These are phyloP conservation scores for Yamagishiella unicocca DNA, from an alignment of 139 green algal genomes.

Conservation along the genomic window DNA sequence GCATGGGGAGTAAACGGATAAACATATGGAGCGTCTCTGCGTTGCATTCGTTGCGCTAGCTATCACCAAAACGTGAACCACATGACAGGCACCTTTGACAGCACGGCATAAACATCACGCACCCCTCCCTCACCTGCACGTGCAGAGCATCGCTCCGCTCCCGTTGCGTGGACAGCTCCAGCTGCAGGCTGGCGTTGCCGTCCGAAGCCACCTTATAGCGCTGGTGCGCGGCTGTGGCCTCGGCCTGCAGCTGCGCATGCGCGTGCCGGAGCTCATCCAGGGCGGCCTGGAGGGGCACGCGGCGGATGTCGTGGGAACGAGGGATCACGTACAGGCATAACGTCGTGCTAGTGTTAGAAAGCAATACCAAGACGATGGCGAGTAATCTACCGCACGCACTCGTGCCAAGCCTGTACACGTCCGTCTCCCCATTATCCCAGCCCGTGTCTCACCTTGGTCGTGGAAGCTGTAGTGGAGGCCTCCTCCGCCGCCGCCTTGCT, in stretches of 20 bases:
- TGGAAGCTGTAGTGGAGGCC: conserved; percentile 16
- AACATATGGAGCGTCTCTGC: too few relatives aligned
- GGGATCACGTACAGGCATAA: not conserved
- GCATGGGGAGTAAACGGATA: too few relatives aligned
- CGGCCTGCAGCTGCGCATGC: conserved; percentile 29
- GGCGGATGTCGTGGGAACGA: not conserved
- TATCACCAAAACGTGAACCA: too few relatives aligned
- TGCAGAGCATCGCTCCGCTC: conserved; percentile 47
- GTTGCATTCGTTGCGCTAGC: too few relatives aligned
- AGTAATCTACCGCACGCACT: too few relatives aligned
- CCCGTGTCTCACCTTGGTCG: conserved; percentile 21
- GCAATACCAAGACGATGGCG: not conserved
- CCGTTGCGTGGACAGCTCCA: conserved; percentile 40
- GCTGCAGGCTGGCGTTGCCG: conserved; percentile 41
- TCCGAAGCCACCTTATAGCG: conserved; percentile 23
- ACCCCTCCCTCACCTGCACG: conserved; percentile 12
- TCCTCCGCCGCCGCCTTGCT: conserved; percentile 46
- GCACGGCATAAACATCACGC: too few relatives aligned
- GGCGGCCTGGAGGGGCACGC: not conserved
- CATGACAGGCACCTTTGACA: too few relatives aligned
- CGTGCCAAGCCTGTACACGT: not conserved
- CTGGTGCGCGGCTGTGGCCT: conserved; percentile 32
- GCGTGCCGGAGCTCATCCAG: conserved; percentile 34
- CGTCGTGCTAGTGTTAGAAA: too few relatives aligned
- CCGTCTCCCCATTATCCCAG: not conserved